A percentile compares a stretch with the other conserved stretches of the same genome.
Evolutionary conservation across 139 green algal genomes (phyloP).

Genomic region (Chlamydomonas asymmetrica): DNA sequence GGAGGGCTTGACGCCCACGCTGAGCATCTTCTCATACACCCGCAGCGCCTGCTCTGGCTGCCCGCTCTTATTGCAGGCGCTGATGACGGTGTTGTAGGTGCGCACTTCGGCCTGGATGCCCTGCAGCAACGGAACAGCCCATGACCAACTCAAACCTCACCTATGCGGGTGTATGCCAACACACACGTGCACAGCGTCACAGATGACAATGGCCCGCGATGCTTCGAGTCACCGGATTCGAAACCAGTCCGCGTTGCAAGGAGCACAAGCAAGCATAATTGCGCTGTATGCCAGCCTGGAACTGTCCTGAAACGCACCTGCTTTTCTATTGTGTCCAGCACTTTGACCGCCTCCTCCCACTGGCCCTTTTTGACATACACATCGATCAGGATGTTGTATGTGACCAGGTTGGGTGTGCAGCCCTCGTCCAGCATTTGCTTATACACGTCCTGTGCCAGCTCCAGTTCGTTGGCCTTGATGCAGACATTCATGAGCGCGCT

Average conservation of each 20-base stretch:
- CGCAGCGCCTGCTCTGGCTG: constrained; percentile 63
- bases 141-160: too few relatives aligned
- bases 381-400: constrained; percentile 81
- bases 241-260: too few relatives aligned
- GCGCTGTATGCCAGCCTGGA: too few relatives aligned
- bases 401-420: constrained; percentile 70
- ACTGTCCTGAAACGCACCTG: constrained; percentile 48
- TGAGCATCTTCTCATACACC: constrained; percentile 83
- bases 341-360: constrained; percentile 58
- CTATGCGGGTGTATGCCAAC: too few relatives aligned
- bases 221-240: too few relatives aligned
- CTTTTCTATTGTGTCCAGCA: constrained; percentile 71
- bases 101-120: constrained; percentile 79
- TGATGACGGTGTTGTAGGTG: constrained; percentile 91
- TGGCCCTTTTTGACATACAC: constrained; percentile 61
- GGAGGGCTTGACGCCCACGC: constrained; percentile 66
- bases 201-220: too few relatives aligned
- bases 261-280: too few relatives aligned
- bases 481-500: constrained; percentile 80
- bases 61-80: constrained; percentile 68
- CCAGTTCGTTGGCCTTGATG: constrained; percentile 74
- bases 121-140: too few relatives aligned
- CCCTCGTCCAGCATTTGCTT: constrained; percentile 69
- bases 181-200: too few relatives aligned
- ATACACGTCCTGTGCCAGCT: constrained; percentile 71